Base-by-base conservation (phyloP, 805 yeast species). In the Torulaspora maleeae region DNA sequence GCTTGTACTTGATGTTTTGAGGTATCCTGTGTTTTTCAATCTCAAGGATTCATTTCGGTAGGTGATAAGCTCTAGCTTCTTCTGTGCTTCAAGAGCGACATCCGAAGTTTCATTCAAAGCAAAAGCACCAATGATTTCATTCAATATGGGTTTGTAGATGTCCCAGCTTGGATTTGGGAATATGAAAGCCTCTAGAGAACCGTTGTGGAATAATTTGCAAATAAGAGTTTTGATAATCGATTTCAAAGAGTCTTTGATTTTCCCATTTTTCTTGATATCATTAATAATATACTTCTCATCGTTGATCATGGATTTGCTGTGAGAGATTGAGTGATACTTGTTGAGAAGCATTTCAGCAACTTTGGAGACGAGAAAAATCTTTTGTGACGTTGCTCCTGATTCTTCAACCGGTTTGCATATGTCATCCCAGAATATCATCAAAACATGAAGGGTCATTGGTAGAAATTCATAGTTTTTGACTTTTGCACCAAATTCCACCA, bases 391-490 rank as follows among this genome's bases (percentile, higher is more conserved):
- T 20, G 30, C 13, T 3, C 32, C 36, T 9, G 24, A 35, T 36
- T 82, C 86, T 13, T 40, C 42, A 5, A 29, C 40, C 5, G 36
- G 36, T 32, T 71, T 68, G 3, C 80, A 63, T 2, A 87, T 65
- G 41, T 82, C 84, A 43, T 70, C 69, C 96, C 96, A 89, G 55
- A 86, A 84, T 19, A 82, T 69, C 48, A 79, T 75, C 5, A 84
- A 60, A 3, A 86, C 67, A 3, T 85, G 72, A 16, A 79, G 66
- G 1, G 73, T 59, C 17, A 76, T 53, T 0, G 82, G 80, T 5
- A 77, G 51, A 44, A 71, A 69, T 44, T 66, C 71, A 11, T 61
- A 58, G 22, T 60, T 53, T 27, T 68, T 69, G 15, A 72, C 62
- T 36, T 54, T 62, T 16, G 67, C 71, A 40, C 86, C 67, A 52